Evolutionary conservation across 148 eudicot genomes (phyloP).

Genomic region (Rhododendron henanense): DNA sequence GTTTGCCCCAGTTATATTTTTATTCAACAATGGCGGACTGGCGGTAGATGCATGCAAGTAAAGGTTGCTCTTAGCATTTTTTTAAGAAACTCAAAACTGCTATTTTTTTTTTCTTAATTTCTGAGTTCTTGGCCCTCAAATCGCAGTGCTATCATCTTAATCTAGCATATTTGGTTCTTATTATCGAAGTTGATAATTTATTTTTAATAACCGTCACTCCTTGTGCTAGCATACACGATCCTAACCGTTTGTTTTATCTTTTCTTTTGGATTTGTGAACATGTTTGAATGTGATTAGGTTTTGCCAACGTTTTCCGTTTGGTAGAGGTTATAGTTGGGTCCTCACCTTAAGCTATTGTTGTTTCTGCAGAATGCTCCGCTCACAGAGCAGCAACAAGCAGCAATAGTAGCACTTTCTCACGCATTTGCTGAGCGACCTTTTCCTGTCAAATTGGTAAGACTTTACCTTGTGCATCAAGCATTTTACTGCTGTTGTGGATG

Average conservation of each 20-base stretch:
- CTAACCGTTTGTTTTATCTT: not conserved
- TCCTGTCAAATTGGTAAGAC: constrained; percentile 67
- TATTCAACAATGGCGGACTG: no score
- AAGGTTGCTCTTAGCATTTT: not conserved
- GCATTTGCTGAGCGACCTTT: constrained; percentile 89
- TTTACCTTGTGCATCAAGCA: not conserved
- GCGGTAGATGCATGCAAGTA: not conserved
- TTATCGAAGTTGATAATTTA: not conserved
- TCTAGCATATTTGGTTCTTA: not conserved
- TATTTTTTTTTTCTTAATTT: no score
- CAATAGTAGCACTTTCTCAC: constrained; percentile 77
- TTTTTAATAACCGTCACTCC: not conserved
- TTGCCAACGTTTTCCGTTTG: not conserved
- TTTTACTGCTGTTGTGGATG: not conserved
- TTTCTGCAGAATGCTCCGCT: constrained; percentile 76
- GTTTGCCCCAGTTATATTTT: no score
- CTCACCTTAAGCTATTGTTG: not conserved
- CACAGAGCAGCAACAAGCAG: constrained; percentile 91
- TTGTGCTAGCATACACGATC: not conserved
- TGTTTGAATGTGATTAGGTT: not conserved
- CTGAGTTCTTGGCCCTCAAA: not conserved
- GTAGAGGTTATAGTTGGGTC: not conserved
- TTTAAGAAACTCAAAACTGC: not conserved
- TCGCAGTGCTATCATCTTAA: not conserved
- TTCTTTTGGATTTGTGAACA: not conserved